A percentile compares a stretch with the other conserved stretches of the same genome.
These are phyloP conservation scores for Knoxia roxburghii DNA, from an alignment of 257 asterid genomes.

Conservation along the genomic window DNA sequence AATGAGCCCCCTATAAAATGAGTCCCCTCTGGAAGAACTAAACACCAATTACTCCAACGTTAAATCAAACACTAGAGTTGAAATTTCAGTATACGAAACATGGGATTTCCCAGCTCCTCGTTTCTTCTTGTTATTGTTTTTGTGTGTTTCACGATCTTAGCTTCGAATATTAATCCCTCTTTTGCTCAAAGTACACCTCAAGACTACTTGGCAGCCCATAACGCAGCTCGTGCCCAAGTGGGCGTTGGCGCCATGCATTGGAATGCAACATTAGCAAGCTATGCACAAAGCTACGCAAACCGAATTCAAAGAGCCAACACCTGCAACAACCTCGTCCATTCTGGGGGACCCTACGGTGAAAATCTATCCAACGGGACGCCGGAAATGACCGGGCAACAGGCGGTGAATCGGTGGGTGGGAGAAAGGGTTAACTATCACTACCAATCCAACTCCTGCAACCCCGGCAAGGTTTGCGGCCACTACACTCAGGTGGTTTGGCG, in stretches of 20 bases:
- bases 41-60: no score
- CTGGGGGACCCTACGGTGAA: constrained; percentile 35
- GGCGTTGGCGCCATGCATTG: constrained; percentile 34
- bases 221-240: constrained; percentile 25
- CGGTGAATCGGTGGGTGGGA: constrained; percentile 36
- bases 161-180: constrained; percentile 6
- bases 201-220: constrained; percentile 34
- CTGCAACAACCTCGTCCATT: constrained; percentile 34
- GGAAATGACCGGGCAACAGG: constrained; percentile 20
- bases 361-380: constrained; percentile 34
- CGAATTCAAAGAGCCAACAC: constrained; percentile 19
- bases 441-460: constrained; percentile 21
- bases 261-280: constrained; percentile 38
- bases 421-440: constrained; percentile 28
- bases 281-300: constrained; percentile 35
- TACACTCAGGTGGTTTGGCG: constrained; percentile 25
- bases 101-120: not conserved
- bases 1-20: no score
- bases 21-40: no score
- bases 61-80: no score
- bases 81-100: no score
- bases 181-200: constrained; percentile 22
- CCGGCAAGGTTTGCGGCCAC: constrained; percentile 23
- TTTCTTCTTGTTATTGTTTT: not conserved
- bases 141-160: not conserved